Base-by-base conservation (phyloP, 2,329 filamentous ascomycete species). In the Clathrospora elynae region DNA sequence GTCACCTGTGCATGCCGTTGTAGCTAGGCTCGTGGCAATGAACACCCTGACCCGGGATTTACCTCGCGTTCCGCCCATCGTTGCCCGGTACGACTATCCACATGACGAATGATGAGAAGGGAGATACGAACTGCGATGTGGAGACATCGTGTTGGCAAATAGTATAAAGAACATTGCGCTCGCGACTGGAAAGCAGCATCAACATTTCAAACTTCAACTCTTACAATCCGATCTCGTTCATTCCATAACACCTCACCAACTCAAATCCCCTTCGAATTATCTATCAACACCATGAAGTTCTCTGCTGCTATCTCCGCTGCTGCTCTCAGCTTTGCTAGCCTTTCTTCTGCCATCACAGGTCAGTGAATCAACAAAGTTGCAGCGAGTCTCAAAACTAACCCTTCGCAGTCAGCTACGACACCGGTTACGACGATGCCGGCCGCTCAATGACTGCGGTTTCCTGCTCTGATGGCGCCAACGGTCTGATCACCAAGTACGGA, bases 401-500 rank as follows among this genome's bases (percentile, higher is more conserved):
- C 13, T 28, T 7, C 22, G 33, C 36, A 67, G 86, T 90, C 61
- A 85, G 84, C 53, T 92, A 85, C 71, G 87, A 91, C 72, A 71
- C 73, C 13, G 82, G 78, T 63, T 93, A 88, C 73, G 87, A 91
- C 63, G 73, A 85, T 51, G 66, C 66, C 31, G 54, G 55, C 46
- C 78, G 82, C 44, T 75, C 79, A 30, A 67, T 91, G 40, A 75
- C 71, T 22, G 67, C 62, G 4, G 77, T 90, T 30, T 67, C 83
- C 49, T 90, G 86, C 79, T 86, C 82, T 20, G 82, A 88, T 62
- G 86, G 86, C 40, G 32, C 50, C 49, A 85, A 88, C 70, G 86
- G 86, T 44, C 77, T 89, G 49, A 80, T 81, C 51, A 82, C 78
- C 57, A 78, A 75, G 59, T 81, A 81, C 71, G 75, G 75, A 57